Percentiles rank a stretch among this genome's conserved stretches.
Evolutionary conservation across 352 stramenopile genomes (phyloP).

Genomic region (Phytophthora cajani): DNA sequence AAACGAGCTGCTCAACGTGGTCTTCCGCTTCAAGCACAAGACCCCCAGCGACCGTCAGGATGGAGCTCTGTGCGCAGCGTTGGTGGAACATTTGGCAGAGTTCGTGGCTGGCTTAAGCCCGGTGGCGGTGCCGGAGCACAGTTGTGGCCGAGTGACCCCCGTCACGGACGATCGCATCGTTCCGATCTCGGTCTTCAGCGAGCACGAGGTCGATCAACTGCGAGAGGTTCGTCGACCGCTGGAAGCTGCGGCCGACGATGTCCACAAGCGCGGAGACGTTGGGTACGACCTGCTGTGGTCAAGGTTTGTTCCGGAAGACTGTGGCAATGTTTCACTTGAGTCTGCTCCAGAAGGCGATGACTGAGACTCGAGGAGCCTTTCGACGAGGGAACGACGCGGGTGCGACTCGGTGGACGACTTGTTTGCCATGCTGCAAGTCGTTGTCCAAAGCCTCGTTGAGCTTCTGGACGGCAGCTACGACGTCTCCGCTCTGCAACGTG

Average conservation of each 20-base stretch:
- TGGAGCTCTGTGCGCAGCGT: slow-evolving; percentile 23
- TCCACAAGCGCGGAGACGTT: slow-evolving; percentile 29
- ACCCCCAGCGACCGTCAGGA: slow-evolving; percentile 40
- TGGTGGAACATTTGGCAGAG: slow-evolving; percentile 27
- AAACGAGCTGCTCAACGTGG: slow-evolving; percentile 29
- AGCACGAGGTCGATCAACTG: slow-evolving; percentile 33
- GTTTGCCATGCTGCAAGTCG: not conserved
- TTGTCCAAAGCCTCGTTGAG: not conserved
- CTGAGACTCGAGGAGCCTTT: slow-evolving; percentile 3
- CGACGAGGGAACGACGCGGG: not conserved
- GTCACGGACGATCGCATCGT: slow-evolving; percentile 32
- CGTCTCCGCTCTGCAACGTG: not conserved
- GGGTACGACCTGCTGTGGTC: slow-evolving; percentile 36
- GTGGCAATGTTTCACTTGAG: slow-evolving; percentile 41
- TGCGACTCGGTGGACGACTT: not conserved
- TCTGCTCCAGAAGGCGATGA: slow-evolving; percentile 14
- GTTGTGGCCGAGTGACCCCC: slow-evolving; percentile 18
- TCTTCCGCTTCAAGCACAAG: slow-evolving; percentile 61
- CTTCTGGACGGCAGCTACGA: not conserved
- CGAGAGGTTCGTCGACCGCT: slow-evolving; percentile 22
- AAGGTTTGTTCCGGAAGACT: slow-evolving; percentile 44
- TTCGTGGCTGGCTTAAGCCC: slow-evolving; percentile 27
- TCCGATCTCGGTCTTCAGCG: slow-evolving; percentile 28
- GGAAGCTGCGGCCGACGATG: not conserved
- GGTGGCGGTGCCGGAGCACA: slow-evolving; percentile 9